A percentile compares a stretch with the other conserved stretches of the same genome.
Conservation (phyloP, 2,329 filamentous ascomycete species). For the Myriosclerotinia duriaeana region DNA sequence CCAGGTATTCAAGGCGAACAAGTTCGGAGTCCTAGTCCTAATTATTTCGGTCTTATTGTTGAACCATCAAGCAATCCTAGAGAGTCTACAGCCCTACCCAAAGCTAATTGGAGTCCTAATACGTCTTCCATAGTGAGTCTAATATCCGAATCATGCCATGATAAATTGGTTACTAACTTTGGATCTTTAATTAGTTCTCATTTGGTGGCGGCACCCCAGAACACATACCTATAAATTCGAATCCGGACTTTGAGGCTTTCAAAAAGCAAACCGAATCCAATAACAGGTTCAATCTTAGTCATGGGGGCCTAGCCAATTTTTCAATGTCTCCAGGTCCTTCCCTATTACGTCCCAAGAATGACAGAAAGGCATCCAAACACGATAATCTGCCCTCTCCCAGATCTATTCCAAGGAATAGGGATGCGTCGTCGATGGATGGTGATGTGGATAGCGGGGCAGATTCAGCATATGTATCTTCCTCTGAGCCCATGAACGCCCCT, state of each 20-base stretch:
- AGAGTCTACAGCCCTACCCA: conserved; percentile 62
- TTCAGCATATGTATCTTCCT: conserved; percentile 53
- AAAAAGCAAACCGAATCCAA: conserved; percentile 69
- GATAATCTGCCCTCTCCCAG: conserved; percentile 33
- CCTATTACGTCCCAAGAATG: conserved; percentile 29
- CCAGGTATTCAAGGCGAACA: conserved; percentile 31
- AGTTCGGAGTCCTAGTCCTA: conserved; percentile 64
- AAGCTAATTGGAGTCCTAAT: conserved; percentile 72
- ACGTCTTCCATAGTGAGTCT: conserved; percentile 59
- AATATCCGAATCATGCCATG: background rate
- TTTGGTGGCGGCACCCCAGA: conserved; percentile 68
- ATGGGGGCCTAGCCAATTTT: conserved; percentile 48
- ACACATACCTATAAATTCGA: conserved; percentile 69
- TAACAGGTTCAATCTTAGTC: conserved; percentile 50
- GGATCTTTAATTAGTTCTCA: conserved; percentile 50
- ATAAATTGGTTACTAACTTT: conserved; percentile 12
- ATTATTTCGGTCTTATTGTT: conserved; percentile 80
- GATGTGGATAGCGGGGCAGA: conserved; percentile 49
- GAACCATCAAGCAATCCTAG: conserved; percentile 60
- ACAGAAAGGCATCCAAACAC: conserved; percentile 31
- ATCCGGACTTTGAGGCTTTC: conserved; percentile 81
- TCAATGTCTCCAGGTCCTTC: conserved; percentile 39
- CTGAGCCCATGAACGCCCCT: conserved; percentile 42
- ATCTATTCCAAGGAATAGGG: conserved; percentile 26
- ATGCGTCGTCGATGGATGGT: conserved; percentile 39